Evolutionary conservation across 2,329 filamentous ascomycete species (phyloP), one percentile per base, ranked within the genome.

Genomic region (Aspergillaceae sp.): DNA sequence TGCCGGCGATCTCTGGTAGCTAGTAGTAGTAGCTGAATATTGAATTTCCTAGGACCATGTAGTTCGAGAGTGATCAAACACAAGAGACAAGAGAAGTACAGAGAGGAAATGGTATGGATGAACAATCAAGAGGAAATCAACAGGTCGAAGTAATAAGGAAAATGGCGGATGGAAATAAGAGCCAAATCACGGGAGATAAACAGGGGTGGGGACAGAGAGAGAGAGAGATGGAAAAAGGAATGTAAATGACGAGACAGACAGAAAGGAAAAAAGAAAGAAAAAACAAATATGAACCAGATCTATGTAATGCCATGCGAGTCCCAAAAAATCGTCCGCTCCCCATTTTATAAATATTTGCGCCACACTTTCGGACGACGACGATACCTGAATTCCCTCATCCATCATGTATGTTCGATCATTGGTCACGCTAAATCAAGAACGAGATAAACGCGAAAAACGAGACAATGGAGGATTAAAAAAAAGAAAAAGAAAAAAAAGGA

Each of bases 321-420:
- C 58, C 58, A 65, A 58, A 19, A 63, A 60, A 59, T 59, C 57
- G 58, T 58, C 60, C 54, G 60, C 58, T 62, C 57, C 57, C 59
- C 62, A 53, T 64, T 65, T 64, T 63, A 64, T 62, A 53, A 19
- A 33, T 61, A 62, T 56, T 61, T 63, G 61, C 62, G 61, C 61
- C 61, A 56, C 57, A 55, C 53, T 62, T 57, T 63, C 50, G 59
- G 59, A 60, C 54, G 55, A 56, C 56, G 59, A 51, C 27, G 26
- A 19, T 8, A 62, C 57, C 56, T 56, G 57, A 59, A 57, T 56
- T 56, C 56, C 60, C 57, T 64, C 59, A 59, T 63, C 61, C 61
- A 60, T 66, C 59, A 65, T 64, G 58, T 64, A 64, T 63, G 58
- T 64, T 66, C 60, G 62, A 63, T 64, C 61, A 62, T 64, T 64